Base-by-base conservation (phyloP, 164 flowering plant species). In the grape (Vitis vinifera) region DNA sequence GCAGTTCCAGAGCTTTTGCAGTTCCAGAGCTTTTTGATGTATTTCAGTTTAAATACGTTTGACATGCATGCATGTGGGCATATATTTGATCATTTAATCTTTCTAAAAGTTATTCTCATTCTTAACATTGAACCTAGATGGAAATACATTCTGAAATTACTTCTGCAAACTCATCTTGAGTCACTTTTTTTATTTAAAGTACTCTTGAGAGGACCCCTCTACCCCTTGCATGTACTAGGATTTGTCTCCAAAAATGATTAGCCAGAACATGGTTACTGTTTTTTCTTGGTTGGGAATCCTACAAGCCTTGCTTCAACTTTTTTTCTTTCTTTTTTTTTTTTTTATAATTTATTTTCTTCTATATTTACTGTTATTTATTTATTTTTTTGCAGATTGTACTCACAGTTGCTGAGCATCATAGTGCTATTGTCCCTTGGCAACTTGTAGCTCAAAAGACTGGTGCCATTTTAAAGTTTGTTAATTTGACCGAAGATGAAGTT, bases 361-460 rank as follows among this genome's bases (percentile, higher is more conserved):
- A 19, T 11, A n/a, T 58, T 17, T 9, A 56, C 37, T 23, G 27
- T 23, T 23, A 10, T 16, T 29, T 30, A 10, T 57, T 59, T 50
- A 10, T 48, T 64, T 56, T 63, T 14, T 77, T 81, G 69, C 97
- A 93, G 99, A 71, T 96, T 60, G 30, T 96, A 48, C 88, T 91
- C 37, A 89, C 97, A 30, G 66, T 93, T 68, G 99, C 98, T 68
- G 99, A 96, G 73, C 99, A 96, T 83, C 99, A 96, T 67, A 96
- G 99, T 81, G 86, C 87, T n/a, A 88, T 96, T 75, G 98, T 96
- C 76, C 99, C 99, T 9, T 96, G 98, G 98, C 99, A 93, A 85
- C 19, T 93, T 69, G 89, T 92, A 13, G 88, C 97, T 66, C 83
- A 93, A 77, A 89, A 87, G 69, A 89, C 97, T 66, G 97, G 99